Percentiles rank a stretch among this genome's conserved stretches.
phyloP scores from a whole-genome alignment of 148 eudicot genomes.

The Spergularia marina region DNA sequence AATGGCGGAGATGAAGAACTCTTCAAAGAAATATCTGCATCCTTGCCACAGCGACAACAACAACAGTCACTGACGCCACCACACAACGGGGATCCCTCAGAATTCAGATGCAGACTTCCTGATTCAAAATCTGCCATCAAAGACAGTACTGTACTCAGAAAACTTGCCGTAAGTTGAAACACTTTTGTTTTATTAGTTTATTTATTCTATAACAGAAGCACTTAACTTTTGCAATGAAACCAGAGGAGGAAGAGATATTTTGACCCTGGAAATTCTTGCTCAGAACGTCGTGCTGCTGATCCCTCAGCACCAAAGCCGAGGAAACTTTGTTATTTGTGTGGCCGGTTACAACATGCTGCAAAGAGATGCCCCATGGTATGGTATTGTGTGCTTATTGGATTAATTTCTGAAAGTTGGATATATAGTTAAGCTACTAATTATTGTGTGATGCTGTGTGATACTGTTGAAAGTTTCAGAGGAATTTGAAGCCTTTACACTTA shows the following conservation, averaged over 20 bases:
- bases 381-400: background rate
- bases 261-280: slow-evolving; percentile 25
- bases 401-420: background rate
- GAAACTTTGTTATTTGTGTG: slow-evolving; percentile 38
- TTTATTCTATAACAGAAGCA: background rate
- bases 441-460: slow-evolving; percentile 3
- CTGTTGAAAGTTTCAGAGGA: background rate
- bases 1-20: slow-evolving; percentile 14
- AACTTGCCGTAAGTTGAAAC: slow-evolving; percentile 37
- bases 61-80: background rate
- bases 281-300: slow-evolving; percentile 13
- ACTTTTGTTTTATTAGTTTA: background rate
- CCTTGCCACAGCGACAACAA: background rate
- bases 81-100: slow-evolving; percentile 4
- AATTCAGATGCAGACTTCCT: background rate
- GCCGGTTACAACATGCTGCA: slow-evolving; percentile 25
- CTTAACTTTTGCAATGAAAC: slow-evolving; percentile 3
- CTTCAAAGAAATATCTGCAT: slow-evolving; percentile 1
- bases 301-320: slow-evolving; percentile 1
- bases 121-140: slow-evolving; percentile 15
- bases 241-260: slow-evolving; percentile 35
- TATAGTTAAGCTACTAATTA: background rate
- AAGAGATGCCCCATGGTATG: slow-evolving; percentile 36
- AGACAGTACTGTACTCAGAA: slow-evolving; percentile 27
- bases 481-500: background rate